phyloP scores from a whole-genome alignment of 768 basidiomycete species.

The Atractiella rhizophila region DNA sequence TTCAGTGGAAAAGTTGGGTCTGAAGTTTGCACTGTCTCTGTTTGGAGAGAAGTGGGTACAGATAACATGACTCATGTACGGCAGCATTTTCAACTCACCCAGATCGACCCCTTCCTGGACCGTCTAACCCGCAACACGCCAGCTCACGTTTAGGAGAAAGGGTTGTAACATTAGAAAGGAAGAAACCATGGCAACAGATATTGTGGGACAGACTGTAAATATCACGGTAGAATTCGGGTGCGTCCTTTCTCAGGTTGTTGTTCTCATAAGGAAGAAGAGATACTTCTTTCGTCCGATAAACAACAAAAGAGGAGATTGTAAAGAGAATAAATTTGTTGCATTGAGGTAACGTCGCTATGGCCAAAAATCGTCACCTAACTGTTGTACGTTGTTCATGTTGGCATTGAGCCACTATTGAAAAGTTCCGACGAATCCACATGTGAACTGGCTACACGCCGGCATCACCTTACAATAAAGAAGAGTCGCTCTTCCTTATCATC shows the following conservation, averaged over 20 bases:
- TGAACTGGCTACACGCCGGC: not conserved
- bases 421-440: not conserved
- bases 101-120: too few relatives aligned
- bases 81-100: too few relatives aligned
- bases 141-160: too few relatives aligned
- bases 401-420: not conserved
- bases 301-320: not conserved
- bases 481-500: not conserved
- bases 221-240: constrained; percentile 17
- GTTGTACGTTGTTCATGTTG: not conserved
- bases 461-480: not conserved
- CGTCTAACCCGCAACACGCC: too few relatives aligned
- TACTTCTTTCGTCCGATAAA: not conserved
- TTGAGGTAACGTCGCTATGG: not conserved
- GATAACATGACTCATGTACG: too few relatives aligned
- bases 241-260: not conserved
- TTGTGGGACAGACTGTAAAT: too few relatives aligned
- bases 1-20: too few relatives aligned
- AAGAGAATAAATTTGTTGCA: not conserved
- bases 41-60: too few relatives aligned
- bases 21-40: too few relatives aligned
- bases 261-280: not conserved
- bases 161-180: too few relatives aligned
- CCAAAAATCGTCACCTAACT: not conserved
- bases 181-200: too few relatives aligned